Evolutionary conservation across 2,329 filamentous ascomycete genomes (phyloP), one percentile per base, ranked within the genome.

Genomic region (Diaporthe citri): DNA sequence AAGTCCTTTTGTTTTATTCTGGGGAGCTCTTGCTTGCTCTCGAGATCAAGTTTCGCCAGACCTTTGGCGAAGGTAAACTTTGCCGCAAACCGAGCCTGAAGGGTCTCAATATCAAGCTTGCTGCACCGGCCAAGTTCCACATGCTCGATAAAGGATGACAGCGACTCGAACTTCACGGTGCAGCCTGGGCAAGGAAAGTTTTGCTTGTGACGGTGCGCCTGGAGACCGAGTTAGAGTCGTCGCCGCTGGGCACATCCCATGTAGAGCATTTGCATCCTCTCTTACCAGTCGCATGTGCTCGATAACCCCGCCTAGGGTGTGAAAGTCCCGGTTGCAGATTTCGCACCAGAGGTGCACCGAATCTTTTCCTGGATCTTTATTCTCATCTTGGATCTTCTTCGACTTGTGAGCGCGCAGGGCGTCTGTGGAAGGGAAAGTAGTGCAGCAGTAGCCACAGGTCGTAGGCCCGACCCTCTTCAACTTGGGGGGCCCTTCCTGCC

Each of bases 181-280:
- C 89, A 90, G 36, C 85, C 88, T 1, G 87, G 87, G 64, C 89
- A 90, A 3, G 76, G 62, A 1, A 90, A 82, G 2, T 84, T 75
- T 71, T 88, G 86, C 25, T 81, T 77, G 17, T 82, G 77, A 8
- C 82, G 82, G 74, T 88, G 87, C 15, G 77, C 66, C 86, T 88
- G 8, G 1, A 8, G 12, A 31, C 7, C 46, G 13, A 15, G 12
- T 51, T 31, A 64, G 52, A 52, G 13, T 39, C 25, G 15, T 46
- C n/a, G 28, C n/a, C 25, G 22, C 25, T 3, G 28, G 20, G 10
- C 8, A 31, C 8, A 15, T 4, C 22, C 7, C 10, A 22, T 43
- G 7, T 39, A 28, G 12, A n/a, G 28, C 20, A 3, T 15, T 13
- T 15, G 48, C 10, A 31, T 39, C 1, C 52, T 76, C 60, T 73